Conservation (phyloP, 2,329 filamentous ascomycete species). For the Triangularia setosa region DNA sequence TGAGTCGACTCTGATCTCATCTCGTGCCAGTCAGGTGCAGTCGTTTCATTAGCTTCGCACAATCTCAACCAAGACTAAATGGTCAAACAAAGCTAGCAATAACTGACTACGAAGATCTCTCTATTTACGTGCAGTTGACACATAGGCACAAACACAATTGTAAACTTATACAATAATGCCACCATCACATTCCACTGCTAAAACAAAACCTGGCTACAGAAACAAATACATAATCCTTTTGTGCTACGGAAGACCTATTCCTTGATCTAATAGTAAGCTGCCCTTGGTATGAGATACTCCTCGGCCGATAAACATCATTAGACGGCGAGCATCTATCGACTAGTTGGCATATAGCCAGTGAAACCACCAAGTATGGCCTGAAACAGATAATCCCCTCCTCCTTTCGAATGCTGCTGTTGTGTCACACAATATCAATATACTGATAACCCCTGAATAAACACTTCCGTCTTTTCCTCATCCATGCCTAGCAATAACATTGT, state of each 20-base stretch:
- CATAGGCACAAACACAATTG: too few species aligned
- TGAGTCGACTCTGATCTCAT: not conserved
- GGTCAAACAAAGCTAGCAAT: too few species aligned
- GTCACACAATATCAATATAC: not conserved
- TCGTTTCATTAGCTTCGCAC: too few species aligned
- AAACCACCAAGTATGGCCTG: not conserved
- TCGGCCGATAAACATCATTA: not conserved
- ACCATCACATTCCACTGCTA: too few species aligned
- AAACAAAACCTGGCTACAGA: not conserved
- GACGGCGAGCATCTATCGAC: not conserved
- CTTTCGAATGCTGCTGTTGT: not conserved
- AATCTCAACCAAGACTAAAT: too few species aligned
- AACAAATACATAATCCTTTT: not conserved
- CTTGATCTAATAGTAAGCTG: conserved; percentile 1
- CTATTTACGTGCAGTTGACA: too few species aligned
- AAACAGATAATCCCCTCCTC: not conserved
- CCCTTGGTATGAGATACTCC: not conserved
- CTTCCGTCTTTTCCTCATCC: not conserved
- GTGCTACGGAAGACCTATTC: not conserved
- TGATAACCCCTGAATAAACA: not conserved
- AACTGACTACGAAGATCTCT: too few species aligned
- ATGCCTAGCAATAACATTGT: conserved; percentile 9
- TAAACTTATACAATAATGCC: too few species aligned
- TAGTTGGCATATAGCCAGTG: not conserved
- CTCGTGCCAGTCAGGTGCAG: not conserved